Evolutionary conservation across 2,329 filamentous ascomycete species (phyloP).

Genomic region (Neoscytalidium dimidiatum): DNA sequence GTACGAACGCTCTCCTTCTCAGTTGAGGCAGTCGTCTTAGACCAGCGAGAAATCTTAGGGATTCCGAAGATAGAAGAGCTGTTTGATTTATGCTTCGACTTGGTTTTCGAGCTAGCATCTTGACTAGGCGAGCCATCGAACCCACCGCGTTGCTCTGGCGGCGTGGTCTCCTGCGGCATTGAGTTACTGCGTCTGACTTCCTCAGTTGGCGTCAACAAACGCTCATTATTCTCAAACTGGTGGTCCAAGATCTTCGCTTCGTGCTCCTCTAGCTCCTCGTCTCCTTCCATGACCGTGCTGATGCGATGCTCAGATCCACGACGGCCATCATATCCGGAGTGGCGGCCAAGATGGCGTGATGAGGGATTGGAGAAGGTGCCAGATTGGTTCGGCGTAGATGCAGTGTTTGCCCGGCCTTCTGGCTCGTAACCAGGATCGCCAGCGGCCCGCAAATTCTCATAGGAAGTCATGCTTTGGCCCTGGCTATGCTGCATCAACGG

Average conservation of each 20-base stretch:
- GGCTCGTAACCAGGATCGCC: slow-evolving; percentile 79
- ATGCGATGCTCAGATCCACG: slow-evolving; percentile 74
- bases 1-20: slow-evolving; percentile 70
- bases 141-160: slow-evolving; percentile 43
- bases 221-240: slow-evolving; percentile 61
- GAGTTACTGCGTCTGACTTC: slow-evolving; percentile 47
- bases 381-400: slow-evolving; percentile 73
- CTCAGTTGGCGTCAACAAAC: slow-evolving; percentile 62
- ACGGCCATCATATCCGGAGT: slow-evolving; percentile 54
- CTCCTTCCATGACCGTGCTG: slow-evolving; percentile 83
- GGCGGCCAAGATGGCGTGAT: slow-evolving; percentile 40
- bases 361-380: slow-evolving; percentile 69
- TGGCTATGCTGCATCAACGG: slow-evolving; percentile 28
- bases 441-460: slow-evolving; percentile 69
- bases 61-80: slow-evolving; percentile 71
- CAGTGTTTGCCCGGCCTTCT: slow-evolving; percentile 76
- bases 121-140: slow-evolving; percentile 60
- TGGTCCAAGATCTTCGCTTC: slow-evolving; percentile 51
- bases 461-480: slow-evolving; percentile 62
- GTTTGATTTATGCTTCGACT: slow-evolving; percentile 85
- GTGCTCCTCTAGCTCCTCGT: slow-evolving; percentile 71
- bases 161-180: slow-evolving; percentile 51
- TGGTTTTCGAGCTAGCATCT: slow-evolving; percentile 79
- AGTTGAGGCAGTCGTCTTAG: slow-evolving; percentile 90
- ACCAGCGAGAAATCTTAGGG: slow-evolving; percentile 96